Base-by-base conservation (phyloP, 2,329 filamentous ascomycete species). In the Thielaviopsis punctulata region DNA sequence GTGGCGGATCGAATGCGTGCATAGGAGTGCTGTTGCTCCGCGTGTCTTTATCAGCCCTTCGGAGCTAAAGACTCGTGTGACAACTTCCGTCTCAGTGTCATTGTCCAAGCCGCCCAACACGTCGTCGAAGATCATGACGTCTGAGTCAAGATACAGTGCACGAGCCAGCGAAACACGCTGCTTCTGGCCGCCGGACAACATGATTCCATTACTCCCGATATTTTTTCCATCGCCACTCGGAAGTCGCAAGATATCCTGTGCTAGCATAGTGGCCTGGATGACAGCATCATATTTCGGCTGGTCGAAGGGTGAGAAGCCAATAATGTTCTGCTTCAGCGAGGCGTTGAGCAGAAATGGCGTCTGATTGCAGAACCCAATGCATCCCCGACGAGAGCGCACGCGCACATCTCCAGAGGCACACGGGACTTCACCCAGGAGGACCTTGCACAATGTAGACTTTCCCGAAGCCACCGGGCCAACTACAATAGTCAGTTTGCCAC, bases 91-190 rank as follows among this genome's bases (percentile, higher is more conserved):
- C 48, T 70, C 67, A 0, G 73, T 76, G 2, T 68, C 60, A 2
- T 65, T 60, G 54, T 73, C 71, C 0, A 73, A 57, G 0, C 65
- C 69, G 24, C 68, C 68, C 7, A 74, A 63, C 0, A 65, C 59
- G 30, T 75, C 71, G 54, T 75, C 72, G 5, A 74, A 58, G 1
- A 75, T 56, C 25, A 72, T 58, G 12, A 69, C 57, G 0, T 65
- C 55, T 5, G 62, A 60, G 10, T 62, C 58, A 1, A 65, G 62
- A 56, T 71, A 75, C 0, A 74, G 55, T 0, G 72, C 71, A 0
- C 72, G 62, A 0, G 72, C 71, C 2, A 74, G 59, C 18, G 60
- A 59, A 0, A 66, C 58, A 1, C 66, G 61, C 2, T 67, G 62
- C 45, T 60, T 60, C 54, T 72, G 69, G 0, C 69, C 69, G 1